Percentiles rank a stretch among this genome's conserved stretches.
Evolutionary conservation across 768 basidiomycete genomes (phyloP).

Genomic region (Suillus spraguei): DNA sequence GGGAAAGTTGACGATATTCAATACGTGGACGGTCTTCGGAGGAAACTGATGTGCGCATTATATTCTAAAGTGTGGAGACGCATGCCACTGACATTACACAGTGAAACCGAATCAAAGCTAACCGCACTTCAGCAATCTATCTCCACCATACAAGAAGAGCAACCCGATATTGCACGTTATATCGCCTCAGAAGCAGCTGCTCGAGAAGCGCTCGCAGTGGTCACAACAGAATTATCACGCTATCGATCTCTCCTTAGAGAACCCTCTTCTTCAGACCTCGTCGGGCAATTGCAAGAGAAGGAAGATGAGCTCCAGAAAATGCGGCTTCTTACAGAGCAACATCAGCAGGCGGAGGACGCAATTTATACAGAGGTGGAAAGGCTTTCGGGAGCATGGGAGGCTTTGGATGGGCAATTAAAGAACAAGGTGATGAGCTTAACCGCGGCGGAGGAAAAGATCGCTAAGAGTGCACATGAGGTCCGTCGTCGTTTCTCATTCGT

Average conservation of each 20-base stretch:
- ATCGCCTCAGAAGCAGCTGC: constrained; percentile 53
- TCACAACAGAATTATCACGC: constrained; percentile 51
- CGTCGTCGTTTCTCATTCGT: constrained; percentile 23
- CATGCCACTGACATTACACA: constrained; percentile 31
- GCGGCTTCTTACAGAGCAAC: constrained; percentile 64
- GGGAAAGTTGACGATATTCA: constrained; percentile 52
- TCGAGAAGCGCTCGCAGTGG: constrained; percentile 48
- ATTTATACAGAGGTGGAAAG: constrained; percentile 86
- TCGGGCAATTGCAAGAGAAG: constrained; percentile 59
- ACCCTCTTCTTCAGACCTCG: constrained; percentile 56
- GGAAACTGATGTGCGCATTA: constrained; percentile 53
- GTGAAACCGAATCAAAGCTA: constrained; percentile 54
- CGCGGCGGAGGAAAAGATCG: constrained; percentile 70
- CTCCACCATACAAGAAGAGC: constrained; percentile 42
- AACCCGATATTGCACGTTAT: constrained; percentile 56
- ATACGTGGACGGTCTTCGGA: constrained; percentile 56
- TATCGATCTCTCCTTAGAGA: constrained; percentile 71
- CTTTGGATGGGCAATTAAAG: constrained; percentile 76
- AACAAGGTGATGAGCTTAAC: constrained; percentile 86
- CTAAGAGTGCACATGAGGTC: constrained; percentile 70
- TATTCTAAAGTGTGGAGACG: not conserved
- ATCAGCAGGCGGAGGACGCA: constrained; percentile 67
- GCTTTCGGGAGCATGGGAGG: constrained; percentile 86
- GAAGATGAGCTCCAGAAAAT: constrained; percentile 69
- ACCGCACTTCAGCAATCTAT: constrained; percentile 56